Evolutionary conservation across 441 rosid genomes (phyloP).

Genomic region (Aquilaria agallochum): DNA sequence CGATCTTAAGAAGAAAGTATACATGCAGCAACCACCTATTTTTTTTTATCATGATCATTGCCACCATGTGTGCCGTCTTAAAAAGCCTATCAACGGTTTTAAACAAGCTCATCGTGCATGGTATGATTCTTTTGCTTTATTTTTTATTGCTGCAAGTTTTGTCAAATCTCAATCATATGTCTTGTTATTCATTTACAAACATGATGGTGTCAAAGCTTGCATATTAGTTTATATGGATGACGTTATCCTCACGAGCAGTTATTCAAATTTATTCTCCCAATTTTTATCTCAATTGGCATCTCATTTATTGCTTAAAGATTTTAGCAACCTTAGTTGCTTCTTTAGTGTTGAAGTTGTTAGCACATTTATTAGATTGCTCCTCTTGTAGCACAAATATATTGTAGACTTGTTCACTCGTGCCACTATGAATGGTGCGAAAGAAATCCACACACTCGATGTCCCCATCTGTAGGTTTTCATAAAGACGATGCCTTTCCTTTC

Average conservation of each 20-base stretch:
- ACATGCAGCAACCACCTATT: neutral
- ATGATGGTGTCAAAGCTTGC: neutral
- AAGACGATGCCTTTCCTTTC: neutral
- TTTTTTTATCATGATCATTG: neutral
- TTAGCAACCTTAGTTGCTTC: neutral
- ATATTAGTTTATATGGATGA: neutral
- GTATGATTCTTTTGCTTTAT: neutral
- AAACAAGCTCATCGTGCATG: neutral
- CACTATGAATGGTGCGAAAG: neutral
- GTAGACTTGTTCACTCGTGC: neutral
- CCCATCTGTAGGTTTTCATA: too few relatives aligned
- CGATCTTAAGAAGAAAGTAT: too few relatives aligned
- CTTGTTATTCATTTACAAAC: neutral
- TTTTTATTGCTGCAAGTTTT: neutral
- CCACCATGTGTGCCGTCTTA: neutral
- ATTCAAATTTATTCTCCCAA: neutral
- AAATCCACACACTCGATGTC: neutral
- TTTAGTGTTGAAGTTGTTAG: neutral
- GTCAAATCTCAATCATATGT: neutral
- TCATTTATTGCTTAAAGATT: neutral
- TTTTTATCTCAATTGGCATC: neutral
- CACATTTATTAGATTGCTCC: neutral
- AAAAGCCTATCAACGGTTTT: neutral
- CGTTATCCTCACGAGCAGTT: neutral
- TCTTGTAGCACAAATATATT: neutral